Base-by-base conservation (phyloP, 345 rosid genomes). In the Eucalyptus lansdowneana region DNA sequence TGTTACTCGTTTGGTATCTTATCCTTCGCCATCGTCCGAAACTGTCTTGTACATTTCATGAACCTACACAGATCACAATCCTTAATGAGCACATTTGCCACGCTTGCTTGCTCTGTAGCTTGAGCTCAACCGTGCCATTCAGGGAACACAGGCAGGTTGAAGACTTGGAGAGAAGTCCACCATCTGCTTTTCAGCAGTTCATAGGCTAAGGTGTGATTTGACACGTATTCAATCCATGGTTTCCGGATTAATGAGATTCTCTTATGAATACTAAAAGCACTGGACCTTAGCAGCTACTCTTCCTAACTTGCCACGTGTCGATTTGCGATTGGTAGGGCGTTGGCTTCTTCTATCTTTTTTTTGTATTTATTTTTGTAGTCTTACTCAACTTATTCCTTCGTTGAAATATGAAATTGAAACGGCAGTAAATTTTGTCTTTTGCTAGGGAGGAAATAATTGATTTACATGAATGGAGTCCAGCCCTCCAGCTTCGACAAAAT, bases 341-440 rank as follows among this genome's bases (percentile, higher is more conserved):
- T 1, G 17, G 40, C 21, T n/a, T 67, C 3, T n/a, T 62, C 9
- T 62, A 2, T 14, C 3, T 4, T 7, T 14, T n/a, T 56, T 22
- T 1, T 65, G 22, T 4, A 2, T 3, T 7, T 7, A 7, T n/a
- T 56, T 22, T 2, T 65, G 22, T 5, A 4, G 40, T 0, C 81
- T 34, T 9, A 9, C 4, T 72, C 21, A 5, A 6, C 0, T 9
- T 17, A 0, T 34, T 9, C 44, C 40, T 72, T 37, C 0, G 13
- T 72, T 19, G 13, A 34, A 72, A 72, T 17, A 17, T 34, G 44
- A 34, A 69, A 9, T 5, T 34, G 24, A 5, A 69, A 69, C 12
- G 44, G 21, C 24, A 17, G 25, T 72, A 11, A 34, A 69, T 5
- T 34, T 69, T 19, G 80, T 34, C 44, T 72, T 72, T 72, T 17